These are phyloP conservation scores for Aechmea fasciata DNA, from an alignment of 176 grass and related monocot genomes.

Conservation along the genomic window DNA sequence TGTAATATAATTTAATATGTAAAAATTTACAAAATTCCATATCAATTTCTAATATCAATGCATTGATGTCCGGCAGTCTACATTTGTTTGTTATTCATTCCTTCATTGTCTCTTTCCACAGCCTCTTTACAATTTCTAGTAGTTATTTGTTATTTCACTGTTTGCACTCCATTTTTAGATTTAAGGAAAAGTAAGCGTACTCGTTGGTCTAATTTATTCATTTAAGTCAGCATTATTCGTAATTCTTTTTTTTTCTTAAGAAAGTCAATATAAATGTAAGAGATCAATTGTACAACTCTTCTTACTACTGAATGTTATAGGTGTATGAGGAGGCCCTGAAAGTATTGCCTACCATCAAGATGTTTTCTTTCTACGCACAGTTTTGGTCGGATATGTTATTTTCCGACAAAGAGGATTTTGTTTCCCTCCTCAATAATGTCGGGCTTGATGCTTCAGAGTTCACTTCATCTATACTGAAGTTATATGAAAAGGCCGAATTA, in stretches of 20 bases:
- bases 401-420: slow-evolving; percentile 33
- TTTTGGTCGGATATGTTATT: slow-evolving; percentile 60
- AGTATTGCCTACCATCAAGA: slow-evolving; percentile 59
- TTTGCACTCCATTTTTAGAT: too few species aligned
- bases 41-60: not conserved
- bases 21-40: not conserved
- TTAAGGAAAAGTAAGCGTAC: too few species aligned
- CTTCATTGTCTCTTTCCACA: too few species aligned
- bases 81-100: too few species aligned
- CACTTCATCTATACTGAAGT: slow-evolving; percentile 38
- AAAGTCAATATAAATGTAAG: not conserved
- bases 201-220: not conserved
- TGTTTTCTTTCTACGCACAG: slow-evolving; percentile 77
- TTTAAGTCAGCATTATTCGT: not conserved
- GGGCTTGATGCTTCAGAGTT: slow-evolving; percentile 42
- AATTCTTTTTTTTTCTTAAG: not conserved
- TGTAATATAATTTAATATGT: too few species aligned
- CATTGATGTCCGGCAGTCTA: not conserved
- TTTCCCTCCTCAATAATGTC: slow-evolving; percentile 28
- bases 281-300: not conserved
- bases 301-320: slow-evolving; percentile 19
- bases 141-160: too few species aligned
- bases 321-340: slow-evolving; percentile 80
- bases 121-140: too few species aligned
- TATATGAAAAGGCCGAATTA: slow-evolving; percentile 64